Conservation (phyloP, 345 rosid species). For the Ceriops decandra region DNA sequence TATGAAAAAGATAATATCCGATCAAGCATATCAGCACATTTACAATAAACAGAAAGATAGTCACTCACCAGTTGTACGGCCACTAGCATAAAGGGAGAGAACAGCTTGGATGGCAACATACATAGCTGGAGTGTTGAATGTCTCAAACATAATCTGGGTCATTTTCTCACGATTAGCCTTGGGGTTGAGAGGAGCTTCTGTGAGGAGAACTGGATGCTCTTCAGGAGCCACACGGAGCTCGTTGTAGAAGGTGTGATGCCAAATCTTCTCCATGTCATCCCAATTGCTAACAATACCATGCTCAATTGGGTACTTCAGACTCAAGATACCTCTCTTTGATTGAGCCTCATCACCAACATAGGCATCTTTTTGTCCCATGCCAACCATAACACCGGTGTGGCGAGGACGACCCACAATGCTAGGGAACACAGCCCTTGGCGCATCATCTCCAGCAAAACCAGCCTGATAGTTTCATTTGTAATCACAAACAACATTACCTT, state of each 20-base stretch:
- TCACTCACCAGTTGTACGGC: constrained; percentile 65
- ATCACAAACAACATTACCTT: not conserved
- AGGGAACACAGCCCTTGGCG: constrained; percentile 54
- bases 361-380: constrained; percentile 63
- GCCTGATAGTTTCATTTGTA: constrained; percentile 28
- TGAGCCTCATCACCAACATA: constrained; percentile 75
- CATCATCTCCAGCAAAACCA: constrained; percentile 59
- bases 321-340: constrained; percentile 64
- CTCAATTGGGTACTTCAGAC: constrained; percentile 58
- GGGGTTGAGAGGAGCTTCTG: constrained; percentile 75
- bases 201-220: constrained; percentile 70
- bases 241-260: constrained; percentile 58
- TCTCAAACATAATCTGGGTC: constrained; percentile 63
- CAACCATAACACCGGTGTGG: constrained; percentile 60
- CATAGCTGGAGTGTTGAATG: constrained; percentile 60
- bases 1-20: too few relatives aligned
- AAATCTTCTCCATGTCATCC: constrained; percentile 68
- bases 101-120: constrained; percentile 61
- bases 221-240: constrained; percentile 80
- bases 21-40: too few relatives aligned
- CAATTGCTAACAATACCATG: constrained; percentile 62
- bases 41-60: too few relatives aligned
- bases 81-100: constrained; percentile 71
- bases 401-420: constrained; percentile 59
- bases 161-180: constrained; percentile 80